Evolutionary conservation across 768 basidiomycete species (phyloP).

Genomic region (Cystofilobasidium bisporidii): DNA sequence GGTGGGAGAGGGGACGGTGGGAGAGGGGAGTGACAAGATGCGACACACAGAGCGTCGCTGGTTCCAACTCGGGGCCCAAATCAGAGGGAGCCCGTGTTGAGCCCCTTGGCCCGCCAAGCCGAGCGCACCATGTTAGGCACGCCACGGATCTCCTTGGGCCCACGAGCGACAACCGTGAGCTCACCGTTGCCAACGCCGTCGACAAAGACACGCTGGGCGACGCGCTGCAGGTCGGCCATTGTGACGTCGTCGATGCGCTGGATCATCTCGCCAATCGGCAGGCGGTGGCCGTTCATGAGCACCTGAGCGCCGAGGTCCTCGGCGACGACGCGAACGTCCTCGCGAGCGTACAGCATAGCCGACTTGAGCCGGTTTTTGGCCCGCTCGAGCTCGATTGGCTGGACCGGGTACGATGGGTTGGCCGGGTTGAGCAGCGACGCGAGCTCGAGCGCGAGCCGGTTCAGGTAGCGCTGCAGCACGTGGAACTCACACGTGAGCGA

Average conservation of each 20-base stretch:
- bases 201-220: slow-evolving; percentile 23
- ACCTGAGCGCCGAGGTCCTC: slow-evolving; percentile 26
- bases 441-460: slow-evolving; percentile 25
- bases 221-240: slow-evolving; percentile 27
- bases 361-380: slow-evolving; percentile 26
- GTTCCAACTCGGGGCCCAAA: too few species aligned
- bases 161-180: slow-evolving; percentile 25
- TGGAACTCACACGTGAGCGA: slow-evolving; percentile 21
- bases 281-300: slow-evolving; percentile 18
- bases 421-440: slow-evolving; percentile 19
- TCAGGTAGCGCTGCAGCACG: slow-evolving; percentile 22
- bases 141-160: slow-evolving; percentile 11
- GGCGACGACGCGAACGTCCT: slow-evolving; percentile 21
- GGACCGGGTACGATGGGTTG: slow-evolving; percentile 21
- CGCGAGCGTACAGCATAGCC: slow-evolving; percentile 22
- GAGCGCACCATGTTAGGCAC: slow-evolving; percentile 18
- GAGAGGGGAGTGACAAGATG: too few species aligned
- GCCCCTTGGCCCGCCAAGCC: slow-evolving; percentile 24
- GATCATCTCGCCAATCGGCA: slow-evolving; percentile 23
- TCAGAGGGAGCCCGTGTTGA: slow-evolving; percentile 21
- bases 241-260: slow-evolving; percentile 20
- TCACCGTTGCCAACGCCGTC: slow-evolving; percentile 17
- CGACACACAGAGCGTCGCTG: too few species aligned
- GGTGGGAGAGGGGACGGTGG: too few species aligned
- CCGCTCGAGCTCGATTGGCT: slow-evolving; percentile 23